These are phyloP conservation scores for Aureobasidium namibiae DNA, from an alignment of 2,329 filamentous ascomycete genomes.

Conservation along the genomic window DNA sequence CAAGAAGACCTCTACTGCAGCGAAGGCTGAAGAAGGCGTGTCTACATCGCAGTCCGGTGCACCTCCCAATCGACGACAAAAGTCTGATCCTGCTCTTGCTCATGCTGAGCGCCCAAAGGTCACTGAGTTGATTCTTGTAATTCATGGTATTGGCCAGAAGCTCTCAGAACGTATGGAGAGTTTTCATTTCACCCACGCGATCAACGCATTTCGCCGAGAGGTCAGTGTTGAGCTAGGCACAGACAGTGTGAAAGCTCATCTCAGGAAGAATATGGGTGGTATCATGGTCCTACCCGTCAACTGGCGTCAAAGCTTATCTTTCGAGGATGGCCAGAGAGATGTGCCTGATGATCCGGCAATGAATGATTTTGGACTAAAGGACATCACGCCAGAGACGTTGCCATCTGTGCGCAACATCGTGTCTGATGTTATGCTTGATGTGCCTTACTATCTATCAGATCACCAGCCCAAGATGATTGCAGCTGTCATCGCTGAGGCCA, in stretches of 20 bases:
- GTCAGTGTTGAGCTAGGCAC: constrained; percentile 77
- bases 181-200: constrained; percentile 93
- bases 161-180: constrained; percentile 90
- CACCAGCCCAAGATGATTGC: constrained; percentile 93
- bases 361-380: constrained; percentile 63
- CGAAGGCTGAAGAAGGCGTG: constrained; percentile 37
- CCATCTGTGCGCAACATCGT: constrained; percentile 87
- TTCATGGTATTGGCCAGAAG: constrained; percentile 95
- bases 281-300: constrained; percentile 90
- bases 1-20: constrained; percentile 32
- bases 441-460: constrained; percentile 94
- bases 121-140: constrained; percentile 80
- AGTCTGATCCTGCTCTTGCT: constrained; percentile 52
- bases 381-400: constrained; percentile 86
- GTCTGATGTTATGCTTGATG: constrained; percentile 96
- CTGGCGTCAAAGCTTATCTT: constrained; percentile 81
- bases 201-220: constrained; percentile 79
- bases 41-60: constrained; percentile 36
- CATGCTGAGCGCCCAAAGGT: constrained; percentile 60
- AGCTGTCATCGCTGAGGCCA: constrained; percentile 82
- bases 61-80: constrained; percentile 31
- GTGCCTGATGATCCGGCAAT: constrained; percentile 48
- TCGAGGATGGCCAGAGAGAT: constrained; percentile 67
- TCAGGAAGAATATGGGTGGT: constrained; percentile 71
- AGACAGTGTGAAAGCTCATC: constrained; percentile 62